A percentile compares a stretch with the other conserved stretches of the same genome.
Evolutionary conservation across 306 rosid genomes (phyloP).

Genomic region (Inga oerstediana): DNA sequence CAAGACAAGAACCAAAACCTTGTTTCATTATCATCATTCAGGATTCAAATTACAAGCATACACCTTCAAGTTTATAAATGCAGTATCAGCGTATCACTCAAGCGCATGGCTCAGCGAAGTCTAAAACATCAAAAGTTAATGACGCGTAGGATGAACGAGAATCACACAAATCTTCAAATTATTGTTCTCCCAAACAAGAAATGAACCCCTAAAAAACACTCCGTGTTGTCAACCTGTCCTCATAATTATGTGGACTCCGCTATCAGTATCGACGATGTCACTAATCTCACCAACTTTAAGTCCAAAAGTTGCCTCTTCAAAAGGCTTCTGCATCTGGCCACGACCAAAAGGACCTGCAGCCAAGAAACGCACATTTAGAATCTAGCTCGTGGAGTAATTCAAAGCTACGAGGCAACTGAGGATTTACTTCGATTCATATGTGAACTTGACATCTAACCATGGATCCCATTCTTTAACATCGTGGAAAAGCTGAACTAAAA

Average conservation of each 20-base stretch:
- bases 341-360: conserved; percentile 89
- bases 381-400: background rate
- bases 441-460: background rate
- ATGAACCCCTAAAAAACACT: conserved; percentile 14
- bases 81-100: conserved; percentile 29
- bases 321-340: conserved; percentile 98
- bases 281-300: conserved; percentile 89
- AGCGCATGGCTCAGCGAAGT: conserved; percentile 40
- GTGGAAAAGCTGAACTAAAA: background rate
- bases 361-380: conserved; percentile 24
- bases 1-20: conserved; percentile 29
- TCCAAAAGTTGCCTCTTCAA: conserved; percentile 79
- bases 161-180: conserved; percentile 30
- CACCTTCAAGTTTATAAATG: conserved; percentile 32
- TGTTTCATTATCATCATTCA: background rate
- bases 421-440: background rate
- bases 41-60: conserved; percentile 45
- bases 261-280: conserved; percentile 89
- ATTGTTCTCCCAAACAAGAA: conserved; percentile 26
- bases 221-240: conserved; percentile 59
- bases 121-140: conserved; percentile 36
- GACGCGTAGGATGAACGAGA: conserved; percentile 34
- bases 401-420: background rate
- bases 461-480: background rate
- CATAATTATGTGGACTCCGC: conserved; percentile 91